Base-by-base conservation (phyloP, 768 basidiomycete species). In the Baorangia bicolor region DNA sequence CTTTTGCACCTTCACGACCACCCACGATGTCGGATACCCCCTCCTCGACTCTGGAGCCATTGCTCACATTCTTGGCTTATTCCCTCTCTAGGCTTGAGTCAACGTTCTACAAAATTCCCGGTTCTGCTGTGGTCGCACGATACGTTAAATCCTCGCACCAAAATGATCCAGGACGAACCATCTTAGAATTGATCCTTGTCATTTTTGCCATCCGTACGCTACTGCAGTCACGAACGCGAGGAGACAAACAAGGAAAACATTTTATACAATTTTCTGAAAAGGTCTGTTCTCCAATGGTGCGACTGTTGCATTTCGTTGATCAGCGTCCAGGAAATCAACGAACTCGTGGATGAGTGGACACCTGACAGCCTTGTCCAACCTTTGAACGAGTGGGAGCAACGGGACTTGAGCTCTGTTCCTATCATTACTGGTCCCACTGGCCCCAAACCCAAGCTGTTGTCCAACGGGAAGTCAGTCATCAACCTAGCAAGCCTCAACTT, bases 111-210 rank as follows among this genome's bases (percentile, higher is more conserved):
- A 83, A 80, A 57, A 72, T 93, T 16, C 92, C 91, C 9, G 91
- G 91, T 40, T 92, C 91, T 10, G 84, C 87, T 3, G 88, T 94
- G 56, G 73, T 93, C 58, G 83, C 90, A 58, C 90, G 95, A 63
- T 97, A 97, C 70, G 90, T 98, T 75, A 88, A 84, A 74, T 93
- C 91, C 28, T 95, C 92, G 0, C 95, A 99, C 72, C 90, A 92
- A 72, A 90, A 99, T 69, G 97, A 99, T 73, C 97, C 97, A 1
- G 92, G 90, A 31, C 81, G 97, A 51, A 94, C 93, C 0, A 63
- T 98, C 10, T 82, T 99, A 48, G 97, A 99, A 73, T 70, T 98
- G 21, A 84, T 96, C 47, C 82, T 99, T 34, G 69, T 94, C 51
- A 77, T 92, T 42, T 97, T 98, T 64, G 94, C 92, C 21, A 81